Percentiles rank a stretch among this genome's conserved stretches.
phyloP scores from a whole-genome alignment of 768 basidiomycete genomes.

The Rhizopogon roseolus region DNA sequence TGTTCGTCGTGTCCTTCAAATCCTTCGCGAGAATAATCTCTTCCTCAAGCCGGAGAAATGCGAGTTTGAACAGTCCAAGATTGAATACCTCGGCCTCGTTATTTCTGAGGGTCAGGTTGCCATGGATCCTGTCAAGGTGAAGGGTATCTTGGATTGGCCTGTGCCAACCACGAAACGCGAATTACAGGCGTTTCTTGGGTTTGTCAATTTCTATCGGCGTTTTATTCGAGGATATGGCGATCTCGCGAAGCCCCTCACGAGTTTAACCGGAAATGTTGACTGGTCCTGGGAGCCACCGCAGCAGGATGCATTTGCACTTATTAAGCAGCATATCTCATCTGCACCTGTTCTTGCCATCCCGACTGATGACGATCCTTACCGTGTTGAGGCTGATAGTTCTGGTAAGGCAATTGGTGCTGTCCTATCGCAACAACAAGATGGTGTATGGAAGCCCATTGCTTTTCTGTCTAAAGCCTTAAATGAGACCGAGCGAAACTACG shows the following conservation, averaged over 20 bases:
- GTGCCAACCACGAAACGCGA: conserved; percentile 26
- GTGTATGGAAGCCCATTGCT: conserved; percentile 31
- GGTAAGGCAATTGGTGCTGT: conserved; percentile 28
- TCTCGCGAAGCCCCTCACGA: conserved; percentile 23
- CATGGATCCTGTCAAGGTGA: conserved; percentile 36
- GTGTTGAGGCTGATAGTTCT: conserved; percentile 27
- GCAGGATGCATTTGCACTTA: conserved; percentile 20
- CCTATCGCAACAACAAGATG: conserved; percentile 19
- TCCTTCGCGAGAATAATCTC: conserved; percentile 14
- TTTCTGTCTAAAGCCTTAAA: conserved; percentile 31
- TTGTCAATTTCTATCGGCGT: conserved; percentile 31
- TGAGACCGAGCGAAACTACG: conserved; percentile 38
- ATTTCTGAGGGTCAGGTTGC: conserved; percentile 19
- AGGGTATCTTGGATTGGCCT: conserved; percentile 34
- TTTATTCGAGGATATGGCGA: conserved; percentile 29
- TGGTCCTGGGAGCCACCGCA: conserved; percentile 25
- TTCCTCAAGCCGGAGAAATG: conserved; percentile 20
- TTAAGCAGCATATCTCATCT: conserved; percentile 22
- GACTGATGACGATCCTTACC: conserved; percentile 7
- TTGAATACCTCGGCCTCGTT: conserved; percentile 31
- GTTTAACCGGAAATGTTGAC: conserved; percentile 18
- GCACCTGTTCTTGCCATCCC: conserved; percentile 22
- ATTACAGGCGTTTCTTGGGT: conserved; percentile 37
- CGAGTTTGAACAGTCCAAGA: conserved; percentile 10
- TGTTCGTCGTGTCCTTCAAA: conserved; percentile 12